Base-by-base conservation (phyloP, 192 early-diverging fungal species). In the Gonapodya prolifera region DNA sequence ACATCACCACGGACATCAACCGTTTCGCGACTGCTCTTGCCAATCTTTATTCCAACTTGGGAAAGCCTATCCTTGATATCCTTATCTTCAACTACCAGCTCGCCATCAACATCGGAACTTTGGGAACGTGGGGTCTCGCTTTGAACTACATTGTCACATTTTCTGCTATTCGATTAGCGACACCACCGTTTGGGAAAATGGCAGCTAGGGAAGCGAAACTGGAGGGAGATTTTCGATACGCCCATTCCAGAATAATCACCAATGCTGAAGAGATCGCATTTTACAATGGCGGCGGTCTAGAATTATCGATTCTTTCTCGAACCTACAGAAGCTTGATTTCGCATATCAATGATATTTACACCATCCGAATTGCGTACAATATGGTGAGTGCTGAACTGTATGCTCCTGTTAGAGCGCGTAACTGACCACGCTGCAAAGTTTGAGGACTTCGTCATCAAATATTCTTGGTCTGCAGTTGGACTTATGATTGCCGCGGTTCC, bases 361-460 rank as follows among this genome's bases (percentile, higher is more conserved):
- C 73, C 28, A 85, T 86, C 70, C 79, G 86, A 30, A 87, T 89
- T 35, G 82, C 79, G 2, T 86, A 89, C 83, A 86, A 86, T 78
- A 89, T 87, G 87, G 80, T 87, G 45, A 69, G 45, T 8, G 13
- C 8, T 69, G 8, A 16, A 8, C 13, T 69, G 13, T n/a, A 69
- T 8, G 45, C 45, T 69, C 45, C 45, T 69, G 13, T 16, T 16
- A 16, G 13, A n/a, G 8, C 45, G 8, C 45, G 8, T 16, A 69
- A 69, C 45, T 8, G n/a, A n/a, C n/a, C n/a, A n/a, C n/a, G 45
- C 45, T 8, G 8, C 45, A 16, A 8, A 69, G 45, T 69, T 69
- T 69, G 88, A 87, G 82, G 96, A 98, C 80, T 96, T 96, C 85
- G 85, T 98, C 30, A 94, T 98, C 84, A 98, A 98, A 83, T 98